Evolutionary conservation across 2,329 filamentous ascomycete species (phyloP).

Genomic region (Erysiphe pulchra): DNA sequence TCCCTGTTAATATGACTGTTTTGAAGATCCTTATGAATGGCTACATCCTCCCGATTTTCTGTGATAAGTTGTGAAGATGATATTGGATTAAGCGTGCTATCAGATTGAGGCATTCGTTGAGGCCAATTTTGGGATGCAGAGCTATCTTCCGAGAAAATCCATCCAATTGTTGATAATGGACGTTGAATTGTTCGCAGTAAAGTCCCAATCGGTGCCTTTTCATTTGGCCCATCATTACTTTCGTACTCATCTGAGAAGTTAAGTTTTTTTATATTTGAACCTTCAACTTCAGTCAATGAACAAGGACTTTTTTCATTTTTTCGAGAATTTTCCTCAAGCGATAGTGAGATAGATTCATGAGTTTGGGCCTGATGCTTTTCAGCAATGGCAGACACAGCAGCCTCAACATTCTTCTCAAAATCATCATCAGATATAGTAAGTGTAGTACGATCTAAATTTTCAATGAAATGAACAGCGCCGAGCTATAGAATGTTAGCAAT

Average conservation of each 20-base stretch:
- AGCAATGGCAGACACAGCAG: slow-evolving; percentile 81
- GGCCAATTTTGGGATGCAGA: slow-evolving; percentile 6
- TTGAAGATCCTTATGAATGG: neutral
- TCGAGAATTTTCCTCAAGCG: slow-evolving; percentile 13
- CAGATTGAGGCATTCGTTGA: slow-evolving; percentile 20
- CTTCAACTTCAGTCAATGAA: slow-evolving; percentile 32
- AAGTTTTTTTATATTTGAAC: slow-evolving; percentile 28
- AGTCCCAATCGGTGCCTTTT: slow-evolving; percentile 60
- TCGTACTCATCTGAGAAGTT: slow-evolving; percentile 27
- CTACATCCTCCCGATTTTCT: slow-evolving; percentile 18
- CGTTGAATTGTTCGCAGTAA: slow-evolving; percentile 75
- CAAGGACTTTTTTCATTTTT: slow-evolving; percentile 27
- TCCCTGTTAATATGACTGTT: neutral
- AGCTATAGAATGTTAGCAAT: slow-evolving; percentile 22
- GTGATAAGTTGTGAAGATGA: slow-evolving; percentile 3
- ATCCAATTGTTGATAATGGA: slow-evolving; percentile 71
- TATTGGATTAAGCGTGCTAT: slow-evolving; percentile 8
- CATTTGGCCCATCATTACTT: slow-evolving; percentile 29
- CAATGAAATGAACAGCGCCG: slow-evolving; percentile 90
- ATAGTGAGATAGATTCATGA: neutral
- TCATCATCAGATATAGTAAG: slow-evolving; percentile 85
- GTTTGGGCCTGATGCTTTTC: slow-evolving; percentile 51
- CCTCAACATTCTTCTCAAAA: slow-evolving; percentile 90
- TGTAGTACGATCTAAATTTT: slow-evolving; percentile 82
- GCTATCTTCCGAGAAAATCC: slow-evolving; percentile 63